These are phyloP conservation scores for Yarrowia sp. DNA, from an alignment of 805 yeast species.

Conservation along the genomic window DNA sequence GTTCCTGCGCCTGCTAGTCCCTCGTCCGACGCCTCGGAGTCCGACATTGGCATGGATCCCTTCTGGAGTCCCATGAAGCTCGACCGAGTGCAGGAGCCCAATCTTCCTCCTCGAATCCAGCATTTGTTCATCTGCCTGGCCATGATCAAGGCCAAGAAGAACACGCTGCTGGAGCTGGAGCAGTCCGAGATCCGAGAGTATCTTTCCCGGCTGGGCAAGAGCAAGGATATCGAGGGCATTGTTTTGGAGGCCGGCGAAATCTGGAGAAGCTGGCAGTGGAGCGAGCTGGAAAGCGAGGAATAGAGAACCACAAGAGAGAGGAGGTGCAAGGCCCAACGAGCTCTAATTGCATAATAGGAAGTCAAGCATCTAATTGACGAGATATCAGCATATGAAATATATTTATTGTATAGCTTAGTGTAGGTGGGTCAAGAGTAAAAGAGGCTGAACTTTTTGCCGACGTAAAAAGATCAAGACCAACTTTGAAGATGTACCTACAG, in stretches of 20 bases:
- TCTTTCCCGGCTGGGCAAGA: slow-evolving; percentile 58
- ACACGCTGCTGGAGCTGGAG: slow-evolving; percentile 81
- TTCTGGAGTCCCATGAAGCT: slow-evolving; percentile 61
- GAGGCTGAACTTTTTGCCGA: not conserved
- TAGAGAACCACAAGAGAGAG: slow-evolving; percentile 21
- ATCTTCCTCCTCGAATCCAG: slow-evolving; percentile 61
- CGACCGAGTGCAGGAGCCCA: slow-evolving; percentile 42
- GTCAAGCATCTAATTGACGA: slow-evolving; percentile 16
- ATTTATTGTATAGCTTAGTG: slow-evolving; percentile 39
- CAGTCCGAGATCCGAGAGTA: slow-evolving; percentile 87
- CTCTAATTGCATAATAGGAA: slow-evolving; percentile 28
- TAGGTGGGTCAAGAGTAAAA: not conserved
- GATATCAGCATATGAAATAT: slow-evolving; percentile 33
- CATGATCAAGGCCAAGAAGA: slow-evolving; percentile 78
- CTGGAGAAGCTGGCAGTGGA: slow-evolving; percentile 84
- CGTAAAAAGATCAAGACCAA: too few species aligned
- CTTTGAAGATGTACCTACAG: too few species aligned
- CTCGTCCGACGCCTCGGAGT: slow-evolving; percentile 45
- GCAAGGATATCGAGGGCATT: slow-evolving; percentile 74
- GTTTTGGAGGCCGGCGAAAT: slow-evolving; percentile 82
- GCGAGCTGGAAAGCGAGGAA: slow-evolving; percentile 58
- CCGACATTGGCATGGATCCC: slow-evolving; percentile 61
- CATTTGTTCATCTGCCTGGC: slow-evolving; percentile 78
- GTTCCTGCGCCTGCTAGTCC: slow-evolving; percentile 42
- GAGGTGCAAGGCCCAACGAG: slow-evolving; percentile 40